Evolutionary conservation across 129 eudicot species (phyloP).

Genomic region (Deinandra increscens): DNA sequence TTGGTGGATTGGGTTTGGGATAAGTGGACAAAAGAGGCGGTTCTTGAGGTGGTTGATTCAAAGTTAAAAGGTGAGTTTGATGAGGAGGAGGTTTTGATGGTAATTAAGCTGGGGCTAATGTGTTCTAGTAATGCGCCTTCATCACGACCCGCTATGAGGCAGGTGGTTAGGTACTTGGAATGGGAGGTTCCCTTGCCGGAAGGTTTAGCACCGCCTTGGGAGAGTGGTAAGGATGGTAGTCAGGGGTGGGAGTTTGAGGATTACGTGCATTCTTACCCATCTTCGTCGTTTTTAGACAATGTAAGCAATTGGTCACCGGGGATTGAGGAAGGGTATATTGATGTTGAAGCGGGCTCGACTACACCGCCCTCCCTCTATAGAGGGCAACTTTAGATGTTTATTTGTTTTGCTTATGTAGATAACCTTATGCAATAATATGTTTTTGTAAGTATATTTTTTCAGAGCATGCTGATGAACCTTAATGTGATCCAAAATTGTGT

Average conservation of each 20-base stretch:
- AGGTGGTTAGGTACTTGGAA: slow-evolving; percentile 17
- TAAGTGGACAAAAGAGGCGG: slow-evolving; percentile 10
- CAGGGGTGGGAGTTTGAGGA: slow-evolving; percentile 11
- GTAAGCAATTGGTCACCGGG: slow-evolving; percentile 15
- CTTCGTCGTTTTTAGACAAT: slow-evolving; percentile 5
- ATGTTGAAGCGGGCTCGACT: slow-evolving; percentile 8
- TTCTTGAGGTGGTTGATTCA: slow-evolving; percentile 13
- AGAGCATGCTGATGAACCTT: no score
- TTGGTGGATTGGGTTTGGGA: slow-evolving; percentile 19
- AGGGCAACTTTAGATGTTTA: neutral
- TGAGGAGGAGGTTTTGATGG: slow-evolving; percentile 14
- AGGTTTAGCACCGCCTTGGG: neutral
- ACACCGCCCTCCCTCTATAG: slow-evolving; percentile 1
- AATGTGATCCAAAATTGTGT: no score
- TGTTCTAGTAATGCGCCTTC: slow-evolving; percentile 1
- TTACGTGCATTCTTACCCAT: slow-evolving; percentile 4
- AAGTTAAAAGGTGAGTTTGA: slow-evolving; percentile 7
- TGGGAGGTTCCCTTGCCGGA: slow-evolving; percentile 10
- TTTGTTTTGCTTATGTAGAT: neutral
- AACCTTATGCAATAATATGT: no score
- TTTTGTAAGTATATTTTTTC: no score
- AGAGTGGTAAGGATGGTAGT: neutral
- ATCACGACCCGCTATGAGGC: neutral
- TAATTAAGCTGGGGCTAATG: neutral
- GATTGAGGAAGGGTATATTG: slow-evolving; percentile 1